Percentiles rank a stretch among this genome's conserved stretches.
Evolutionary conservation across 495 filamentous ascomycete genomes (phyloP).

Genomic region (Lasiosphaeriaceae sp.): DNA sequence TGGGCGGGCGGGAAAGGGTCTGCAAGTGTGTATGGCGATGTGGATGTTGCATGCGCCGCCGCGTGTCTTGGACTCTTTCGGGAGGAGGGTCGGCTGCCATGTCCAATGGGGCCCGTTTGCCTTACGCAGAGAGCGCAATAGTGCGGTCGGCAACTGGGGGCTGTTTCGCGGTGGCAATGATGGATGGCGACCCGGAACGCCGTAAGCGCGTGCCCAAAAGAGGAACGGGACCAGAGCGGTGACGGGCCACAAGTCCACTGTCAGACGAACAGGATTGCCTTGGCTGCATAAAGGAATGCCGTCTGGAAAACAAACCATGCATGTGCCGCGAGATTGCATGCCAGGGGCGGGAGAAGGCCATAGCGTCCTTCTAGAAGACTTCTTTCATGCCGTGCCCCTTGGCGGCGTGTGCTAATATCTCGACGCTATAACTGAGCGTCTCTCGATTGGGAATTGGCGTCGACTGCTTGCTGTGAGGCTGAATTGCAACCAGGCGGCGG

Average conservation of each 20-base stretch:
- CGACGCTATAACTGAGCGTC: not conserved
- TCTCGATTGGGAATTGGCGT: not conserved
- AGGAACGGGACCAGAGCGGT: not conserved
- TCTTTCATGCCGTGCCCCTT: conserved; percentile 2
- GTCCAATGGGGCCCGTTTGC: too few species aligned
- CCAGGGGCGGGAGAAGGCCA: not conserved
- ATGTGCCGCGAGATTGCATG: conserved; percentile 4
- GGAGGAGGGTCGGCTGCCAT: too few species aligned
- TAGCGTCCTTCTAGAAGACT: conserved; percentile 1
- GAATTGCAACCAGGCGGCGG: not conserved
- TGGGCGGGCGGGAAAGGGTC: too few species aligned
- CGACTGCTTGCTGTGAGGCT: not conserved
- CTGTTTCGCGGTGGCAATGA: not conserved
- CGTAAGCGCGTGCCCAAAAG: not conserved
- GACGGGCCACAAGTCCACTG: not conserved
- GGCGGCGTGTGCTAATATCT: not conserved
- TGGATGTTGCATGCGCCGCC: too few species aligned
- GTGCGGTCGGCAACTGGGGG: not conserved
- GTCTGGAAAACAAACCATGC: not conserved
- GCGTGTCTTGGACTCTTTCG: too few species aligned
- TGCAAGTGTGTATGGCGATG: too few species aligned
- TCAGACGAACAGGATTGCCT: not conserved
- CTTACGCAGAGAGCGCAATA: not conserved
- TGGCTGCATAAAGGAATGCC: not conserved
- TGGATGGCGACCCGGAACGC: not conserved